phyloP scores from a whole-genome alignment of 2,329 filamentous ascomycete genomes.

The Microdochium nivale region DNA sequence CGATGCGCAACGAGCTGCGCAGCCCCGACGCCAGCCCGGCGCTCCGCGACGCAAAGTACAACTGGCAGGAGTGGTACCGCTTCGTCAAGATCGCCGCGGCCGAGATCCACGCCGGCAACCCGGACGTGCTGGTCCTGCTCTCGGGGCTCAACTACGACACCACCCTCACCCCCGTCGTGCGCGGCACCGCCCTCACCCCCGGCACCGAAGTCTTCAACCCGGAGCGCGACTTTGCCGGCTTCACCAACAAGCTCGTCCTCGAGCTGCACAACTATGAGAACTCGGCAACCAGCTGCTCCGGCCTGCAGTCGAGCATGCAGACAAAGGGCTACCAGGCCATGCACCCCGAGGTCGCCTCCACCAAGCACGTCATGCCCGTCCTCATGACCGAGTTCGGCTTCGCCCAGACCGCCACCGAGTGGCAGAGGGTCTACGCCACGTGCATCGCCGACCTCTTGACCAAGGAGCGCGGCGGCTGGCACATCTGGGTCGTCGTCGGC shows the following conservation, averaged over 20 bases:
- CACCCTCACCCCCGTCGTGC: slow-evolving; percentile 40
- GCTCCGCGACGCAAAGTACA: slow-evolving; percentile 31
- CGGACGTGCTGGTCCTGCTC: slow-evolving; percentile 45
- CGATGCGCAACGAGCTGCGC: slow-evolving; percentile 46
- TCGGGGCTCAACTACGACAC: slow-evolving; percentile 52
- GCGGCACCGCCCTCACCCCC: slow-evolving; percentile 25
- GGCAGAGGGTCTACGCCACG: slow-evolving; percentile 38
- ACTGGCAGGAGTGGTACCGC: slow-evolving; percentile 48
- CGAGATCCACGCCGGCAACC: slow-evolving; percentile 41
- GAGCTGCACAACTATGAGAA: slow-evolving; percentile 55
- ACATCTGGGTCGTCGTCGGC: slow-evolving; percentile 49
- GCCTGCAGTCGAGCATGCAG: slow-evolving; percentile 36
- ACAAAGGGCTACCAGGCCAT: slow-evolving; percentile 45
- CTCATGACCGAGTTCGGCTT: slow-evolving; percentile 48
- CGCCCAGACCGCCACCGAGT: slow-evolving; percentile 34
- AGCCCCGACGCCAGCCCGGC: slow-evolving; percentile 27
- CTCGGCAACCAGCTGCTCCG: slow-evolving; percentile 34
- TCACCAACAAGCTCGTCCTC: slow-evolving; percentile 45
- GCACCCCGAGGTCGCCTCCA: slow-evolving; percentile 22
- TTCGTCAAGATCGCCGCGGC: slow-evolving; percentile 38
- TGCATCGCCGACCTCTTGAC: slow-evolving; percentile 43
- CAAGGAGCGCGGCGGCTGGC: slow-evolving; percentile 41
- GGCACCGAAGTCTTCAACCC: slow-evolving; percentile 13
- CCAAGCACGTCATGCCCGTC: slow-evolving; percentile 36
- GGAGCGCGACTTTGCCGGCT: slow-evolving; percentile 38